phyloP scores from a whole-genome alignment of 2,329 filamentous ascomycete genomes.

The Fusarium verrucosum region DNA sequence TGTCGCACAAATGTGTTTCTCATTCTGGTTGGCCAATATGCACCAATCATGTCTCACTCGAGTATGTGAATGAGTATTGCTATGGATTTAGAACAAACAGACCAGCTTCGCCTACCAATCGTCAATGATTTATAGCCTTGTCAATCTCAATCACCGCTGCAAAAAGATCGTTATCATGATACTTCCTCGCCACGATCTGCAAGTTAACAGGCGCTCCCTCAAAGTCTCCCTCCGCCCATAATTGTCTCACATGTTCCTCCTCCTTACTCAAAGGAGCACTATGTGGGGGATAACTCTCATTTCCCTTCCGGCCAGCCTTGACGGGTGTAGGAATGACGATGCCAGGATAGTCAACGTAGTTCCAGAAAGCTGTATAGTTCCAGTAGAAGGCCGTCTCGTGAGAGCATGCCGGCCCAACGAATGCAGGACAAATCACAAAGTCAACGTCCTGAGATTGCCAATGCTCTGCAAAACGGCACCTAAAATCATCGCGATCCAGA shows the following conservation, averaged over 20 bases:
- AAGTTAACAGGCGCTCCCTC: background rate
- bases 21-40: too few relatives aligned
- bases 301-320: background rate
- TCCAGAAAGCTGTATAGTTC: constrained; percentile 51
- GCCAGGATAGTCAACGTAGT: constrained; percentile 50
- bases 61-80: too few relatives aligned
- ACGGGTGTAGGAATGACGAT: constrained; percentile 48
- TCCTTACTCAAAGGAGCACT: background rate
- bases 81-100: too few relatives aligned
- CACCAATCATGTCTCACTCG: background rate
- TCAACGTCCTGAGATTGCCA: constrained; percentile 51
- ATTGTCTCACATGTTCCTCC: background rate
- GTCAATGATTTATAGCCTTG: background rate
- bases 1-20: background rate
- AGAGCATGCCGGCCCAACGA: constrained; percentile 44
- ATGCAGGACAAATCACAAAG: constrained; percentile 41
- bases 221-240: background rate
- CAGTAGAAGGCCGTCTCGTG: constrained; percentile 51
- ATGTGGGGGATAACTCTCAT: background rate
- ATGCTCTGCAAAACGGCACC: constrained; percentile 45
- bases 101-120: background rate
- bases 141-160: background rate
- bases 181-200: background rate
- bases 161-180: background rate
- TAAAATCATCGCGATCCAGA: constrained; percentile 42